Base-by-base conservation (phyloP, 306 rosid species). In the Sesbania bispinosa region DNA sequence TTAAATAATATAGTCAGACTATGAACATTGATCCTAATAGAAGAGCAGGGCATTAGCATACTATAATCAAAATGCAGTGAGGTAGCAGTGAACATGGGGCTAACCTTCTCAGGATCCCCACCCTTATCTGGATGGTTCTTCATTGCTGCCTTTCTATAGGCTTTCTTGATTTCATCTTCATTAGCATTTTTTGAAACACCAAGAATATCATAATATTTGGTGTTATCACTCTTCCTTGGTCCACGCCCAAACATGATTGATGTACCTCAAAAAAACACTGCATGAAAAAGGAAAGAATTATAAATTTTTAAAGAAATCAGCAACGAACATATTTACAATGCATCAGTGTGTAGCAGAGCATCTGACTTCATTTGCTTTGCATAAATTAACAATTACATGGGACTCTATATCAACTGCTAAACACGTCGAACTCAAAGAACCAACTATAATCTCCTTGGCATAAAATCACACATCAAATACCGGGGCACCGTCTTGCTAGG, bases 61-160 rank as follows among this genome's bases (percentile, higher is more conserved):
- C 21, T 32, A 63, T 32, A 60, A 48, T 26, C 21, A 77, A 67
- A 29, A 67, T 51, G 53, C 39, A 20, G 35, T 2, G 29, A 54
- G 60, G 16, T 33, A 13, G 48, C 20, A 16, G 48, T 16, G 54
- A 41, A 29, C 73, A 47, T 21, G 50, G 66, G 16, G 36, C 64
- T 76, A 16, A 90, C 96, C 88, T 90, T 90, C 69, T 90, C 93
- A 54, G 96, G 93, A 66, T 90, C 96, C 39, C 96, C 96, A 67
- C 93, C 96, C 70, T 90, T 87, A 62, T 90, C 96, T 0, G 93
- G 96, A 79, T 90, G 96, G 65, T 84, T 90, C 85, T 82, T 84
- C 24, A 90, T 87, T 10, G 96, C 96, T 2, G 93, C 93, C 75
- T 79, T 90, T 62, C 54, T 85, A 57, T 90, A 90, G 51, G 96